phyloP scores from a whole-genome alignment of 108 stramenopile genomes.

The Discostella stelligeroides region DNA sequence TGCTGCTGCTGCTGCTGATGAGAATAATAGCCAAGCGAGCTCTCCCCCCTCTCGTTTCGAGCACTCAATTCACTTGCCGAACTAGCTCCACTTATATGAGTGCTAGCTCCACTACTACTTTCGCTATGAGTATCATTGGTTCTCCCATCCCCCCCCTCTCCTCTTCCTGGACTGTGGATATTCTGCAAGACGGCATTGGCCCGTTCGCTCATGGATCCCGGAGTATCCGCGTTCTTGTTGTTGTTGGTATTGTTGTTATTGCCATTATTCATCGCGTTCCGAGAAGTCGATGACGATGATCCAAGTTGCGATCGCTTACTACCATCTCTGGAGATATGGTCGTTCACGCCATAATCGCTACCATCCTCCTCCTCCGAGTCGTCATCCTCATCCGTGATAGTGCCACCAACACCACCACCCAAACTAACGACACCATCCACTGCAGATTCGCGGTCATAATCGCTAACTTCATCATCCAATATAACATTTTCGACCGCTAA shows the following conservation, averaged over 20 bases:
- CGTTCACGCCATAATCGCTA: not conserved
- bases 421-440: conserved; percentile 2
- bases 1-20: not conserved
- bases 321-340: conserved; percentile 8
- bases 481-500: conserved; percentile 20
- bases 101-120: conserved; percentile 4
- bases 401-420: not conserved
- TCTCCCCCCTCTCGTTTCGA: conserved; percentile 8
- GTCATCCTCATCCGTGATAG: conserved; percentile 14
- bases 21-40: conserved; percentile 2
- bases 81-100: conserved; percentile 43
- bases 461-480: conserved; percentile 13
- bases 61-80: conserved; percentile 33
- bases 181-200: conserved; percentile 38
- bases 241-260: not conserved
- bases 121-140: conserved; percentile 6
- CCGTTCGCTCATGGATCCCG: conserved; percentile 33
- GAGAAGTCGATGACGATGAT: not conserved
- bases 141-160: not conserved
- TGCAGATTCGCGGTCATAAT: conserved; percentile 5
- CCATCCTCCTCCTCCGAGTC: conserved; percentile 8
- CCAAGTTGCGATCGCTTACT: not conserved
- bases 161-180: not conserved
- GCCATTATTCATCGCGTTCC: not conserved
- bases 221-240: not conserved